These are phyloP conservation scores for Suillus lakei DNA, from an alignment of 768 basidiomycete species.

Conservation along the genomic window DNA sequence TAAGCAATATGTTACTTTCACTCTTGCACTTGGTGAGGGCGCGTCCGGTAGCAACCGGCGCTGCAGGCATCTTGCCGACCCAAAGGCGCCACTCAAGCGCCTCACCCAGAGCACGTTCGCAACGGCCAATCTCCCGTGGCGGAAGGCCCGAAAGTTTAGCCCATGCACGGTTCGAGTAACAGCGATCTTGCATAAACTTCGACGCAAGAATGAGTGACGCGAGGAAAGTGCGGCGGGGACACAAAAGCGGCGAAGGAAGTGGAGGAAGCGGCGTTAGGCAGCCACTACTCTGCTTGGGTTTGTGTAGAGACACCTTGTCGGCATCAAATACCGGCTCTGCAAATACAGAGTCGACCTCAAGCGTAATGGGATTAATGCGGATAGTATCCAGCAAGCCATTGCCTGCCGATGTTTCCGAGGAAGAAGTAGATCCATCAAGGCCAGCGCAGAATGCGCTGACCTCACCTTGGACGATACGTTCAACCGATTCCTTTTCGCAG, in stretches of 20 bases:
- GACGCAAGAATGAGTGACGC: constrained; percentile 88
- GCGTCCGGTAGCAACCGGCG: constrained; percentile 39
- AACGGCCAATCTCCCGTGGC: constrained; percentile 83
- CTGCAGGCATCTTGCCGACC: constrained; percentile 73
- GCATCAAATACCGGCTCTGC: constrained; percentile 20
- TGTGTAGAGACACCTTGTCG: constrained; percentile 15
- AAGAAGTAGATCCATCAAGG: constrained; percentile 21
- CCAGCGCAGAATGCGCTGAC: constrained; percentile 46
- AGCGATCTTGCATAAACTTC: constrained; percentile 93
- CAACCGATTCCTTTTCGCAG: constrained; percentile 45
- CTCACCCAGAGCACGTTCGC: constrained; percentile 86
- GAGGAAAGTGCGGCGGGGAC: constrained; percentile 87
- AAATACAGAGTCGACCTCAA: constrained; percentile 21
- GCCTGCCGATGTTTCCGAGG: constrained; percentile 12
- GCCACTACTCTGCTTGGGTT: constrained; percentile 19
- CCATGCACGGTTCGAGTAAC: constrained; percentile 94
- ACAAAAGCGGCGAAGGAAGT: constrained; percentile 82
- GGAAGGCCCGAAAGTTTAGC: constrained; percentile 90
- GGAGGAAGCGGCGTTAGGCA: constrained; percentile 41
- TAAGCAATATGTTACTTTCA: constrained; percentile 43
- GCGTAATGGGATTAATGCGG: constrained; percentile 39
- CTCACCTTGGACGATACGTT: constrained; percentile 47
- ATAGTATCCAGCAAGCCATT: constrained; percentile 49
- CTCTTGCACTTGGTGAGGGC: constrained; percentile 55
- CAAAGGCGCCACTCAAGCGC: constrained; percentile 91